These are phyloP conservation scores for Arxiozyma heterogenica DNA, from an alignment of 1,139 yeast species.

Conservation along the genomic window DNA sequence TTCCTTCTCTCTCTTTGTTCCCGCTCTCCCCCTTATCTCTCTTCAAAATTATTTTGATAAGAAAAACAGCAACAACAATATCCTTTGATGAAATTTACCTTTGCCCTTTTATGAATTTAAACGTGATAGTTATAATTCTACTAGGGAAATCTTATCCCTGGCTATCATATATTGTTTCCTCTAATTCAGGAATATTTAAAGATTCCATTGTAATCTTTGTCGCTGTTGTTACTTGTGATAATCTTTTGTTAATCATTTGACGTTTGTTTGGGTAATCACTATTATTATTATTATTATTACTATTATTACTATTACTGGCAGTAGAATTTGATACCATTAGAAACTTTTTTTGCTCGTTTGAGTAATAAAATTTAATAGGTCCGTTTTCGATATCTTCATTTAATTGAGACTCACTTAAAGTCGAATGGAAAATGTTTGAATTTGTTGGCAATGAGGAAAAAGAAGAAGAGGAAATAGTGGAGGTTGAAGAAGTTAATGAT, in stretches of 20 bases:
- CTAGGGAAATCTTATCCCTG: background rate
- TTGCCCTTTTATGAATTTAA: no score
- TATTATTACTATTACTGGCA: no score
- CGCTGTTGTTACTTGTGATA: background rate
- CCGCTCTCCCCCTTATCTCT: no score
- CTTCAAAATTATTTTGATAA: no score
- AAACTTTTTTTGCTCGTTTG: background rate
- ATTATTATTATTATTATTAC: background rate
- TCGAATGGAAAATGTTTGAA: background rate
- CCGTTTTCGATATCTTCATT: background rate
- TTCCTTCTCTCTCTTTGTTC: no score
- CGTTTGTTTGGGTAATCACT: background rate
- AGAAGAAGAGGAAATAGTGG: background rate
- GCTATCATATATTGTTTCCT: conserved; percentile 3
- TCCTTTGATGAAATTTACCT: no score
- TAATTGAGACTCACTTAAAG: background rate
- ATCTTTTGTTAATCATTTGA: background rate
- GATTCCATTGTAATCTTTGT: background rate
- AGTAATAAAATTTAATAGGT: background rate
- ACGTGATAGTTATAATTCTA: no score
- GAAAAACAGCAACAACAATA: no score
- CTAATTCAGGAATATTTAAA: background rate
- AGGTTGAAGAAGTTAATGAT: background rate
- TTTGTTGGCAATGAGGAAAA: background rate
- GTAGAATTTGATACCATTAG: background rate